Conservation (phyloP, 306 rosid species). For the Lablab purpureus region DNA sequence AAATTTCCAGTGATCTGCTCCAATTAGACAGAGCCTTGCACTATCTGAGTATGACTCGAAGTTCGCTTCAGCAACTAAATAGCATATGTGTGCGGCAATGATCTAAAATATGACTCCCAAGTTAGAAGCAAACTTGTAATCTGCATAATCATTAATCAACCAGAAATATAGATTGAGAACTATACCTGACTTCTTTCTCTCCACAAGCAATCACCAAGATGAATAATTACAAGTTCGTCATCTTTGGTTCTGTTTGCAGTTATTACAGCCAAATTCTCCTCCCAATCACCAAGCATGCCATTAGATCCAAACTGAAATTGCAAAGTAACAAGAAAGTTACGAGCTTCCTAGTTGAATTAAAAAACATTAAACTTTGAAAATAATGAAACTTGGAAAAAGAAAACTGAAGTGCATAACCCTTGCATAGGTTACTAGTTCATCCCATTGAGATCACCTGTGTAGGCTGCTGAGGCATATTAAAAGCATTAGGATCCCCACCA, state of each 20-base stretch:
- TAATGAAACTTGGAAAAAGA: slow-evolving; percentile 10
- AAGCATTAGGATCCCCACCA: slow-evolving; percentile 48
- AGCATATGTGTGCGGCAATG: slow-evolving; percentile 94
- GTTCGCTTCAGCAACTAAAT: slow-evolving; percentile 93
- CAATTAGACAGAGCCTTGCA: slow-evolving; percentile 90
- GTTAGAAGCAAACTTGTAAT: slow-evolving; percentile 41
- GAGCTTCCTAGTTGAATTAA: slow-evolving; percentile 32
- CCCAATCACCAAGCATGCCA: slow-evolving; percentile 92
- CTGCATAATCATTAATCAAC: not conserved
- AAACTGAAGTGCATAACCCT: slow-evolving; percentile 5
- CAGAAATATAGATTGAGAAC: slow-evolving; percentile 10
- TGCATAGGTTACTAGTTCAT: slow-evolving; percentile 18
- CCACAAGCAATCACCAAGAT: slow-evolving; percentile 96
- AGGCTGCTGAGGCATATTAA: slow-evolving; percentile 56
- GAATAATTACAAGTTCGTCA: slow-evolving; percentile 90
- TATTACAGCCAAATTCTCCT: slow-evolving; percentile 91
- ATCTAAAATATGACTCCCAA: slow-evolving; percentile 62
- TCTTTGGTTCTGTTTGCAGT: slow-evolving; percentile 96
- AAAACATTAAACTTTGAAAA: slow-evolving; percentile 30
- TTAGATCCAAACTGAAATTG: slow-evolving; percentile 64
- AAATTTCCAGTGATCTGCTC: slow-evolving; percentile 96
- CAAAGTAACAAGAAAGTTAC: slow-evolving; percentile 36
- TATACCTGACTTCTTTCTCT: slow-evolving; percentile 88
- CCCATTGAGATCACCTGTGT: slow-evolving; percentile 65
- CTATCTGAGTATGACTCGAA: slow-evolving; percentile 87